These are phyloP conservation scores for Polyporus arcularius DNA, from an alignment of 768 basidiomycete genomes.

Conservation along the genomic window DNA sequence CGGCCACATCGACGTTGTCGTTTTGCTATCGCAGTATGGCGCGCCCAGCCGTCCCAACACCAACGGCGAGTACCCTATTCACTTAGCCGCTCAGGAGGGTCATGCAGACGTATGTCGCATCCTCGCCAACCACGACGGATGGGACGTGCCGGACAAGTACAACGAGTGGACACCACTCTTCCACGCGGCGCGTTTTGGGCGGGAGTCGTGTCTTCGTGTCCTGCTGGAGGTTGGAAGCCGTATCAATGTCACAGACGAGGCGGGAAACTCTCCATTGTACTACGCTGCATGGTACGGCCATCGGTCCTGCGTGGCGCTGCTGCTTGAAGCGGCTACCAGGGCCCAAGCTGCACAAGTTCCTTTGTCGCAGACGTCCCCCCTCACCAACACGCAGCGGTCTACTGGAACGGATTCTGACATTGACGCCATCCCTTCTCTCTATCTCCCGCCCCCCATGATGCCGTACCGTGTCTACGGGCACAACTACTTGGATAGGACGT, in stretches of 20 bases:
- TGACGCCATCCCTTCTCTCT: constrained; percentile 92
- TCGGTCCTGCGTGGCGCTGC: constrained; percentile 60
- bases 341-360: constrained; percentile 25
- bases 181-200: constrained; percentile 90
- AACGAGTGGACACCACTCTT: constrained; percentile 98
- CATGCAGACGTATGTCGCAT: constrained; percentile 82
- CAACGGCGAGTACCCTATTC: constrained; percentile 96
- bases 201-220: constrained; percentile 68
- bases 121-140: constrained; percentile 72
- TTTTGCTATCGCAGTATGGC: constrained; percentile 74
- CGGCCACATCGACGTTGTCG: constrained; percentile 83
- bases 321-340: constrained; percentile 46
- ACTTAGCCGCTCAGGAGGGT: constrained; percentile 92
- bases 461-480: constrained; percentile 97
- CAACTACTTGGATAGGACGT: constrained; percentile 86
- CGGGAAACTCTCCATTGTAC: constrained; percentile 81
- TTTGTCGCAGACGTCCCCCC: constrained; percentile 25
- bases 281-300: constrained; percentile 98
- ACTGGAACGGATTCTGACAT: constrained; percentile 62
- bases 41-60: constrained; percentile 82
- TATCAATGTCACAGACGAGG: constrained; percentile 79
- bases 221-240: constrained; percentile 80
- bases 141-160: constrained; percentile 92
- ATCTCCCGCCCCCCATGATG: constrained; percentile 96
- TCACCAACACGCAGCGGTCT: constrained; percentile 25